Conservation (phyloP, 306 rosid species). For the Medicago arabica region DNA sequence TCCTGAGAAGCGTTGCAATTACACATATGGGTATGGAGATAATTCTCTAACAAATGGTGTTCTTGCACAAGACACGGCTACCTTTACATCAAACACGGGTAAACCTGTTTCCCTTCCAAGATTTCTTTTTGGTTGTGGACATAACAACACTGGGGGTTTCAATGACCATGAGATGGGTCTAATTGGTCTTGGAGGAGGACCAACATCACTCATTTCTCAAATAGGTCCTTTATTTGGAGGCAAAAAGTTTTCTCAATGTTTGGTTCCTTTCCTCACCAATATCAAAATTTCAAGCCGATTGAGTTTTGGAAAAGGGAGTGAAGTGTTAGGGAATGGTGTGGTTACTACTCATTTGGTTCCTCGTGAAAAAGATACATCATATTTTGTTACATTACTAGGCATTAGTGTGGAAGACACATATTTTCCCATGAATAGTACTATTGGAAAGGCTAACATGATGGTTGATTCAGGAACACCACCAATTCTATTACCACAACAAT, state of each 20-base stretch:
- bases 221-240: not conserved
- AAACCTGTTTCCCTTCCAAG: not conserved
- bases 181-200: constrained; percentile 9
- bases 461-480: constrained; percentile 47
- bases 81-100: constrained; percentile 28
- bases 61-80: constrained; percentile 47
- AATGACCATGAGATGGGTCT: constrained; percentile 26
- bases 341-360: constrained; percentile 39
- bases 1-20: constrained; percentile 40
- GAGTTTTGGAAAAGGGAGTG: constrained; percentile 54
- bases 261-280: constrained; percentile 11
- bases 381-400: constrained; percentile 49
- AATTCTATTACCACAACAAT: constrained; percentile 38
- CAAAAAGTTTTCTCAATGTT: constrained; percentile 13
- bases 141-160: constrained; percentile 38
- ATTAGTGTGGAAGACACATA: constrained; percentile 45
- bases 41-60: constrained; percentile 37
- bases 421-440: constrained; percentile 32
- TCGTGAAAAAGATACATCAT: constrained; percentile 25
- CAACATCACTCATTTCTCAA: not conserved
- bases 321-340: constrained; percentile 46
- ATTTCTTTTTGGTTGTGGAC: constrained; percentile 57
- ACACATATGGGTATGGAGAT: constrained; percentile 45
- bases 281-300: constrained; percentile 2
- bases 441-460: constrained; percentile 50